Percentiles rank a stretch among this genome's conserved stretches.
These are phyloP conservation scores for Phaeosphaeriaceae sp. DNA, from an alignment of 2,329 filamentous ascomycete genomes.

Conservation along the genomic window DNA sequence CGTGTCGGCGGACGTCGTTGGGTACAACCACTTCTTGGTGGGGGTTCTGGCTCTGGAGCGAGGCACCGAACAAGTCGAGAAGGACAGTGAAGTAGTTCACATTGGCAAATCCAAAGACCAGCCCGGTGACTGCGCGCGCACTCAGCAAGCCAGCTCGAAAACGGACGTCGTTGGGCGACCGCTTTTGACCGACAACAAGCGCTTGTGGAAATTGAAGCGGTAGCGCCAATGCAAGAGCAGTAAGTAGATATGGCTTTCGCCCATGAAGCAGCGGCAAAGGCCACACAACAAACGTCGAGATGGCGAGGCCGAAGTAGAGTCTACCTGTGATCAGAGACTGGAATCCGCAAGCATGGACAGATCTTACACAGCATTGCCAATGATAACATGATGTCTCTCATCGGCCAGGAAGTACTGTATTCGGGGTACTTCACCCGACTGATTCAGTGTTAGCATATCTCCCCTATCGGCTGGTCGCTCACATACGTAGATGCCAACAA, in stretches of 20 bases:
- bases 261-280: constrained; percentile 78
- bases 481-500: constrained; percentile 74
- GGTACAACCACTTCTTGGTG: constrained; percentile 75
- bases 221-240: constrained; percentile 72
- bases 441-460: constrained; percentile 9
- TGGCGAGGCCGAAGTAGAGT: constrained; percentile 73
- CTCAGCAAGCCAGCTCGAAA: constrained; percentile 70
- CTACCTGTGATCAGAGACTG: constrained; percentile 22
- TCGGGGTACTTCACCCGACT: constrained; percentile 76
- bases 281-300: constrained; percentile 76
- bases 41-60: constrained; percentile 74
- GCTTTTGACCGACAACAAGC: constrained; percentile 65
- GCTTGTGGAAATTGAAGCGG: constrained; percentile 80
- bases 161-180: constrained; percentile 63
- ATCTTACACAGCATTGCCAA: constrained; percentile 72
- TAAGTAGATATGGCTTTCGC: constrained; percentile 77
- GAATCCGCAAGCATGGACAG: not conserved
- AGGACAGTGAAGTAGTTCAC: constrained; percentile 78
- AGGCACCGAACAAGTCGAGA: constrained; percentile 79
- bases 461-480: not conserved
- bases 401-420: constrained; percentile 81
- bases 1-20: constrained; percentile 75
- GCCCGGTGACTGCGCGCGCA: constrained; percentile 71
- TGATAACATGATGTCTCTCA: constrained; percentile 70
- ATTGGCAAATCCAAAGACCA: constrained; percentile 75